Evolutionary conservation across 495 filamentous ascomycete genomes (phyloP).

Genomic region (Xylaria castorea): DNA sequence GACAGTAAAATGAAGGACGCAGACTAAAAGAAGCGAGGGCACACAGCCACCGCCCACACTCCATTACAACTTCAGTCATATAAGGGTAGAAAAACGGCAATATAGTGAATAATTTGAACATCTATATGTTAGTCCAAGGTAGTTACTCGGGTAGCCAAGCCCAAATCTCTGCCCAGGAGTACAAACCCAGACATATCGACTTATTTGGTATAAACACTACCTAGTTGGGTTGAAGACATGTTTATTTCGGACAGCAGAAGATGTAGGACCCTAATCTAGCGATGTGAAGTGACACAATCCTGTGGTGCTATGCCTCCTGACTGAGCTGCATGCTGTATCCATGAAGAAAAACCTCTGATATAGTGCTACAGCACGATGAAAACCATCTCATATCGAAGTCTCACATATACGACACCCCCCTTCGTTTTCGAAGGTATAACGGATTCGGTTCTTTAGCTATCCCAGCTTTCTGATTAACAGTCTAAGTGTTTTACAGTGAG

Average conservation of each 20-base stretch:
- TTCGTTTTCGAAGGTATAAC: not conserved
- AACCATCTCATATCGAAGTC: not conserved
- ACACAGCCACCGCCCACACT: not conserved
- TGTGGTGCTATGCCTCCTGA: not conserved
- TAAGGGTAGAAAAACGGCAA: not conserved
- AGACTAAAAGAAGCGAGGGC: not conserved
- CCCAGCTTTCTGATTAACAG: not conserved
- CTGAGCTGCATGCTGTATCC: not conserved
- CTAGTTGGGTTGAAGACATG: not conserved
- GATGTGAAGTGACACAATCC: not conserved
- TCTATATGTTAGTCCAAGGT: not conserved
- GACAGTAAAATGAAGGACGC: not conserved
- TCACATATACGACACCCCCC: not conserved
- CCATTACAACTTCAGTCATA: not conserved
- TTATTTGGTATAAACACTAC: not conserved
- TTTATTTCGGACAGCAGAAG: not conserved
- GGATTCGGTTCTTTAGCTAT: not conserved
- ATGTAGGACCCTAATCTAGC: not conserved
- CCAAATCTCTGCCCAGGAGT: not conserved
- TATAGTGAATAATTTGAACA: not conserved
- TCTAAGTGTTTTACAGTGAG: not conserved
- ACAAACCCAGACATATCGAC: not conserved
- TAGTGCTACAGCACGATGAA: not conserved
- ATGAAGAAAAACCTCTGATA: not conserved
- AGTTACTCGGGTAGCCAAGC: not conserved